Base-by-base conservation (phyloP, 2,329 filamentous ascomycete species). In the Teratosphaeria pseudoeucalypti region DNA sequence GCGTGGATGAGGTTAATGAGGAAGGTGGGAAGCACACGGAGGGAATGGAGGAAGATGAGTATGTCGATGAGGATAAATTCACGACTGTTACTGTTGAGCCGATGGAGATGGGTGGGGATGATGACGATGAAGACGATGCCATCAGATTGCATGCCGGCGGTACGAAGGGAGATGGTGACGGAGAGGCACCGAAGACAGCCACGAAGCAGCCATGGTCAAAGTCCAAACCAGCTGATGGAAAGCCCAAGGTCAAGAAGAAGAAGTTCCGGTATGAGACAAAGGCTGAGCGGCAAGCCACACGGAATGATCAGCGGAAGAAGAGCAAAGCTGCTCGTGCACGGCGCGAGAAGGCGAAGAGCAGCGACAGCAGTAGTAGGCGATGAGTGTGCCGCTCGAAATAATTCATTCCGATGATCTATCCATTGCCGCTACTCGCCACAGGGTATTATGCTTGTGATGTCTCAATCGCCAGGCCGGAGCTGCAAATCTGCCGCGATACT, bases 191-290 rank as follows among this genome's bases (percentile, higher is more conserved):
- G n/a, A 71, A 72, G 64, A 66, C 68, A 62, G 65, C 64, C 47
- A 75, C 71, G 67, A 81, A 77, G 71, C 69, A 73, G 54, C 69
- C 71, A 58, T 78, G 77, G 77, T 79, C 77, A 60, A 83, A 83
- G 71, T 78, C 80, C 63, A 81, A 77, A 60, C 75, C 74, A 6
- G 43, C 43, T 57, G 70, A 72, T 29, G 67, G 67, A 61, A 77
- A 77, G 57, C 76, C 76, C 61, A 84, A 79, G 68, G 78, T 79
- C 26, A 92, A 90, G 76, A 90, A 88, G 78, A 92, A 88, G 77
- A 95, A 92, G 79, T 97, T 97, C 72, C 84, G 90, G 63, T 99
- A 99, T 74, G 90, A 97, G 77, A 88, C 82, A 63, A 96, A 95
- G 77, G 77, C 85, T 34, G 92, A 96, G 67, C 83, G 94, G 69